Conservation (phyloP, 192 early-diverging fungal species). For the Backusella australiensis region DNA sequence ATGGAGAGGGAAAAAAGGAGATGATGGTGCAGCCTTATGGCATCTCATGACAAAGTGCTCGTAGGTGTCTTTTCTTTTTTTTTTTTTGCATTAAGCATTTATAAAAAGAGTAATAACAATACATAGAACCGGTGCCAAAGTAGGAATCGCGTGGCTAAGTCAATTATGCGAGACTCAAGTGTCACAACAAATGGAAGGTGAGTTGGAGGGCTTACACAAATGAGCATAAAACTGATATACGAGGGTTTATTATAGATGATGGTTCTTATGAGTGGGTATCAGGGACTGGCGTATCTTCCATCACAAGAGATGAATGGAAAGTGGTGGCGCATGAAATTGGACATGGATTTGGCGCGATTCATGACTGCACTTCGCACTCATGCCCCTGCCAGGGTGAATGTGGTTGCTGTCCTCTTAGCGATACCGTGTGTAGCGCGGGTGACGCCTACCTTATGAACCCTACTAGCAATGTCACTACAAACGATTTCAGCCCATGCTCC, state of each 20-base stretch:
- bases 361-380: conserved; percentile 76
- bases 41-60: conserved; percentile 87
- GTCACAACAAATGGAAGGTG: conserved; percentile 46
- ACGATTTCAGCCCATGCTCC: conserved; percentile 70
- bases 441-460: conserved; percentile 76
- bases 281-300: conserved; percentile 86
- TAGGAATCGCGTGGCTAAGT: conserved; percentile 87
- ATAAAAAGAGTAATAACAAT: background rate
- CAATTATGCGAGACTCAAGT: conserved; percentile 67
- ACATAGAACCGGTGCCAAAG: conserved; percentile 64
- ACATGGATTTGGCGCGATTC: conserved; percentile 85
- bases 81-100: background rate
- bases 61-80: conserved; percentile 33
- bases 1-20: conserved; percentile 71
- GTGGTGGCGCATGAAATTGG: conserved; percentile 95
- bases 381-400: conserved; percentile 56
- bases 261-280: conserved; percentile 52
- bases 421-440: conserved; percentile 59
- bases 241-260: conserved; percentile 14
- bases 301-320: conserved; percentile 85
- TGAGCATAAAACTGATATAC: too few relatives aligned
- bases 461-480: conserved; percentile 58
- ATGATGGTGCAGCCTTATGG: conserved; percentile 84
- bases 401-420: conserved; percentile 71
- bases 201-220: background rate